A percentile compares a stretch with the other conserved stretches of the same genome.
Evolutionary conservation across 2,329 filamentous ascomycete genomes (phyloP).

Genomic region (Neofusicoccum umdonicola): DNA sequence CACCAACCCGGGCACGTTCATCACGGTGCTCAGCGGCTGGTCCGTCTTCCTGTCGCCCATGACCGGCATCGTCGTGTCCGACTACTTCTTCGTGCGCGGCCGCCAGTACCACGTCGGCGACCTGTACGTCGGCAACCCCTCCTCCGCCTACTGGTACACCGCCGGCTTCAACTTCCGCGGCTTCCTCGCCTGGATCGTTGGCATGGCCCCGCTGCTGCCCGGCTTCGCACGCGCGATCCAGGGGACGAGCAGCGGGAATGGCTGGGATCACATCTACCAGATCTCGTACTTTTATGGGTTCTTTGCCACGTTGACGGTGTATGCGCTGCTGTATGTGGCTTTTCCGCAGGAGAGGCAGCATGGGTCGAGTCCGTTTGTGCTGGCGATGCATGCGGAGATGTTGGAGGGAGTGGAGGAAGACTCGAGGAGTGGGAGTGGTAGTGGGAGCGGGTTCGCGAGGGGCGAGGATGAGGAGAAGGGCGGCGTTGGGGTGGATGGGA

Average conservation of each 20-base stretch:
- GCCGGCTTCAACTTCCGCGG: slow-evolving; percentile 26
- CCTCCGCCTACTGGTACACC: slow-evolving; percentile 27
- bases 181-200: slow-evolving; percentile 25
- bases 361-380: neutral
- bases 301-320: neutral
- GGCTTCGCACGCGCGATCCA: slow-evolving; percentile 13
- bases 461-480: neutral
- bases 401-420: neutral
- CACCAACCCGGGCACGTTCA: slow-evolving; percentile 17
- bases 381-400: slow-evolving; percentile 4
- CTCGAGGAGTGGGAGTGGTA: neutral
- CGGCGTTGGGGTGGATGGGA: neutral
- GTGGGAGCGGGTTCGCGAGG: neutral
- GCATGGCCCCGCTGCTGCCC: slow-evolving; percentile 23
- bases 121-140: slow-evolving; percentile 21
- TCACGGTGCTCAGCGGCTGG: slow-evolving; percentile 26
- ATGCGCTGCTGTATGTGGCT: neutral
- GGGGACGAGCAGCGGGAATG: neutral
- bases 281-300: slow-evolving; percentile 14
- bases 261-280: slow-evolving; percentile 9
- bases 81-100: slow-evolving; percentile 28
- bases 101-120: slow-evolving; percentile 26
- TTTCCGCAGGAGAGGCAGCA: slow-evolving; percentile 2
- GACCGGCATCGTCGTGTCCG: slow-evolving; percentile 24
- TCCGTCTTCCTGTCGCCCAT: slow-evolving; percentile 28